Evolutionary conservation across 2,329 filamentous ascomycete species (phyloP), one percentile per base, ranked within the genome.

Genomic region (Microdochium paspali): DNA sequence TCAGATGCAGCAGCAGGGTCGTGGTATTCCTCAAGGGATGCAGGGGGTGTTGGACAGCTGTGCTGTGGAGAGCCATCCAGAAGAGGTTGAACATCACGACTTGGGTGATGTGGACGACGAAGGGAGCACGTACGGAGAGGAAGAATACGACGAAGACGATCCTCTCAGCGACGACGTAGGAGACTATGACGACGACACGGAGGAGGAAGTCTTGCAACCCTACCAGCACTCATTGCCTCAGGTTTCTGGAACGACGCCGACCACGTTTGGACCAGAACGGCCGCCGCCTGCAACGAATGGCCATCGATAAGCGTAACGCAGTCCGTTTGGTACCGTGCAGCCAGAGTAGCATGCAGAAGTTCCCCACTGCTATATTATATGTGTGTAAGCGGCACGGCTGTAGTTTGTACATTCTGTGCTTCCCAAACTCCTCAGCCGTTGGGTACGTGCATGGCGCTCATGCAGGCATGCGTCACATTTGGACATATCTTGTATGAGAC

Each of bases 1-100:
- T 52, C 88, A 90, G 58, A 95, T 97, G 89, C 91, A 97, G 66
- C 87, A 88, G 54, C 90, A 96, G 61, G 90, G 91, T 15, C 83
- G 91, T 50, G 89, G 89, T 47, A 78, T 82, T 46, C 75, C 79
- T 3, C 78, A 86, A 49, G 82, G 80, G 49, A 73, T 79, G 68
- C 77, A 71, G 48, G 76, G 71, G 53, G 79, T 77, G 54, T 72
- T 79, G 53, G 82, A 80, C 63, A 78, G 61, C 60, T 73, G 63
- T 65, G 82, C 84, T 54, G 75, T 79, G 25, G 76, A 76, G 55
- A 69, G 64, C 50, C 67, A 70, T 51, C 56, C 65, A 47, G 77
- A 78, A 45, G 76, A 71, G 24, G 77, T 76, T 43, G 79, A 82
- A 53, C 82, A 76, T 58, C 82, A 84, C 52, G 82, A 83, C 56